Base-by-base conservation (phyloP, 495 filamentous ascomycete species). In the Staphylotrichum tortipilum region DNA sequence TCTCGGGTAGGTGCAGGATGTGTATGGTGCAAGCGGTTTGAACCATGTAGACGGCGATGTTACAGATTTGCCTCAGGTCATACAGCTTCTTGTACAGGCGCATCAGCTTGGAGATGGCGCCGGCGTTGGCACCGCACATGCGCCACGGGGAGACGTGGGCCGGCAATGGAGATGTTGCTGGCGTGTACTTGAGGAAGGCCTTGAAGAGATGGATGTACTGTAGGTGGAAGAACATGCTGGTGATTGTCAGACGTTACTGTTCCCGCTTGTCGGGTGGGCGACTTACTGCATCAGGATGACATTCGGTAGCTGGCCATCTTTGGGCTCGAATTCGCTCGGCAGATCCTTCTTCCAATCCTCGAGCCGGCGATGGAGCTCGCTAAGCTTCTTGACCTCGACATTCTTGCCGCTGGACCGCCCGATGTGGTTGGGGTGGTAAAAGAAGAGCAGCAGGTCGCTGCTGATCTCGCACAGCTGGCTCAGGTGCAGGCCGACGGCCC, bases 141-240 rank as follows among this genome's bases (percentile, higher is more conserved):
- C 88, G 88, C 29, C 94, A 81, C 12, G 94, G 91, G 8, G 90
- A 95, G 22, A 95, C 87, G 65, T 95, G 85, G 7, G 83, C 64
- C 6, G 94, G 89, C 1, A 96, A 77, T 0, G 92, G 88, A 5
- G 90, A 92, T 6, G 78, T 83, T 17, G 78, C 66, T 46, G 81
- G 85, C 10, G 80, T 85, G 63, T 95, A 96, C 65, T 90, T 94
- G 30, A 98, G 77, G 64, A 98, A 98, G 1, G 92, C 91, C 4
- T 92, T 87, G 71, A 95, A 98, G 8, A 97, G 82, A 57, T 98
- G 94, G 52, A 98, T 96, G 61, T 91, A 92, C 31, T 96, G 85
- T 2, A 95, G 77, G 58, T 97, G 90, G 64, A 89, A 94, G 66
- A 97, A 91, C 92, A 97, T 96, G 71, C 89, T 94, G 55, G 5